Conservation (phyloP, 1,139 yeast species). For the Schwanniomyces etchellsii region DNA sequence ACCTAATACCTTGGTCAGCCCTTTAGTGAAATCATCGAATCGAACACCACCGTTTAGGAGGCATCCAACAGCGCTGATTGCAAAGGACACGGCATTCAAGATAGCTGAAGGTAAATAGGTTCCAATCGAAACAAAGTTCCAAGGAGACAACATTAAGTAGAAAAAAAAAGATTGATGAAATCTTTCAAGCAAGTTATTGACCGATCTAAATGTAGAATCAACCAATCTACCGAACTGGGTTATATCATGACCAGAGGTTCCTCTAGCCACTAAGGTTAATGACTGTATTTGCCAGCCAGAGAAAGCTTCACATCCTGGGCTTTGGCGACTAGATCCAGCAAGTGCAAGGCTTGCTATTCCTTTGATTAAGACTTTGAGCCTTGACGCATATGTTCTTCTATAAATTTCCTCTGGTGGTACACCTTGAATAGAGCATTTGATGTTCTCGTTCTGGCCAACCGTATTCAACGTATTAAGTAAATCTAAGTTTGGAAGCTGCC, state of each 20-base stretch:
- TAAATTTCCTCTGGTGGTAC: conserved; percentile 42
- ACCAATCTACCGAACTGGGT: conserved; percentile 89
- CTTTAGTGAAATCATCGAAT: conserved; percentile 16
- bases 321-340: conserved; percentile 55
- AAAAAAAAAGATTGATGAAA: conserved; percentile 97
- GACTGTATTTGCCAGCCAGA: conserved; percentile 97
- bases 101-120: conserved; percentile 88
- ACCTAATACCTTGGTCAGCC: conserved; percentile 21
- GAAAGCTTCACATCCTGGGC: conserved; percentile 81
- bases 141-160: conserved; percentile 75
- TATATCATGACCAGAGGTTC: conserved; percentile 61
- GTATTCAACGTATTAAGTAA: conserved; percentile 73
- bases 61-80: conserved; percentile 63
- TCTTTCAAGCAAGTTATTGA: conserved; percentile 88
- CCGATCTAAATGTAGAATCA: conserved; percentile 82
- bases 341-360: conserved; percentile 67
- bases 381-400: conserved; percentile 42
- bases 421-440: conserved; percentile 64
- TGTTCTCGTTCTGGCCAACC: conserved; percentile 68
- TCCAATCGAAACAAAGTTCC: conserved; percentile 84
- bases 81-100: conserved; percentile 63
- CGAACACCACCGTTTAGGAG: conserved; percentile 41
- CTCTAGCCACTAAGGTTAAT: conserved; percentile 67
- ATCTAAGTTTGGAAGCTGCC: conserved; percentile 93
- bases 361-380: conserved; percentile 54